Evolutionary conservation across 495 filamentous ascomycete genomes (phyloP).

Genomic region (Acidiella bohemica): DNA sequence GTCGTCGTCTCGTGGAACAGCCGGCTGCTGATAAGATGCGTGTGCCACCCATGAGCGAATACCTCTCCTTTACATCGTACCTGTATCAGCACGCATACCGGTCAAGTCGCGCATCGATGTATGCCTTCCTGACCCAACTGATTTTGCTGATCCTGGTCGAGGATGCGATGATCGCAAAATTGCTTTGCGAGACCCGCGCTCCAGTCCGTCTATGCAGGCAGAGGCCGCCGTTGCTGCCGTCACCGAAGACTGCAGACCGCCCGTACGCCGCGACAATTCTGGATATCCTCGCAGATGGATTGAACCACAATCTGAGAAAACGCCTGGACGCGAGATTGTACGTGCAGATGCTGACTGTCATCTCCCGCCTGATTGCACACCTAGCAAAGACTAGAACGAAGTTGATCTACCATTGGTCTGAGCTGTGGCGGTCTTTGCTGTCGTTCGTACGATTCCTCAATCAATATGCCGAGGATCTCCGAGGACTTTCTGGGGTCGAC

Average conservation of each 20-base stretch:
- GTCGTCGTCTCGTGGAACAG: conserved; percentile 61
- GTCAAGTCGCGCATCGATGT: conserved; percentile 59
- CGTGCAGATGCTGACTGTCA: conserved; percentile 31
- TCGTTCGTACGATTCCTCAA: conserved; percentile 84
- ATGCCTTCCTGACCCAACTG: conserved; percentile 70
- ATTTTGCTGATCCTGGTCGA: conserved; percentile 78
- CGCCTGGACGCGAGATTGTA: conserved; percentile 78
- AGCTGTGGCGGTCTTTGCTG: conserved; percentile 82
- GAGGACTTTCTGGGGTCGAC: conserved; percentile 43
- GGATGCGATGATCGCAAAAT: conserved; percentile 71
- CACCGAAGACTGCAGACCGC: conserved; percentile 48
- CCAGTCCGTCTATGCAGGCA: conserved; percentile 79
- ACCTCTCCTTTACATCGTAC: conserved; percentile 84
- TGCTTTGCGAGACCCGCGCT: conserved; percentile 63
- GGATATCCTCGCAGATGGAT: conserved; percentile 74
- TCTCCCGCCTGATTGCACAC: conserved; percentile 42
- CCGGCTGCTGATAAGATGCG: conserved; percentile 44
- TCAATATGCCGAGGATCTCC: conserved; percentile 65
- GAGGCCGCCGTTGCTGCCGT: conserved; percentile 73
- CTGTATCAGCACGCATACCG: conserved; percentile 86
- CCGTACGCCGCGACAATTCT: conserved; percentile 55
- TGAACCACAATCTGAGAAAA: conserved; percentile 85
- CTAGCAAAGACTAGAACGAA: conserved; percentile 45
- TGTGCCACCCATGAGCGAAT: conserved; percentile 64
- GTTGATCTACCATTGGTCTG: conserved; percentile 76